A percentile compares a stretch with the other conserved stretches of the same genome.
phyloP scores from a whole-genome alignment of 1,284 basidiomycete genomes.

The Retiboletus flavoniger region DNA sequence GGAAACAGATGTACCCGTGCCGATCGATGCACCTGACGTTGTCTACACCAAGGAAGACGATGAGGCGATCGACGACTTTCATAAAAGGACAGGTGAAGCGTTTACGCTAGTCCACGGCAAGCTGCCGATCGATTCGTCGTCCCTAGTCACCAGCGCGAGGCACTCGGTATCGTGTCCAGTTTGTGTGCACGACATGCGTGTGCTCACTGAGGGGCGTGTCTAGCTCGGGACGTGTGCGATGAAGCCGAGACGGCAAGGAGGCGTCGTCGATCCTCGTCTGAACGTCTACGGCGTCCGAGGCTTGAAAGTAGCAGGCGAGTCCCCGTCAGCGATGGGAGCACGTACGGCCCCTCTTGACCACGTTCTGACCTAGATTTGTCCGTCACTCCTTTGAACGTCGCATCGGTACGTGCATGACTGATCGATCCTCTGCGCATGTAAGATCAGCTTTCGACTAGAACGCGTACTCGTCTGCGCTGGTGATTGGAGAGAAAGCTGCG shows the following conservation, averaged over 20 bases:
- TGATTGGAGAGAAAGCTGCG: conserved; percentile 30
- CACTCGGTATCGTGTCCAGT: conserved; percentile 47
- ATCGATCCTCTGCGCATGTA: conserved; percentile 7
- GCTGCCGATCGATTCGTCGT: too few relatives aligned
- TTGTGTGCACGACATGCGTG: not conserved
- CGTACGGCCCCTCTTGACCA: not conserved
- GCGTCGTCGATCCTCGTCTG: not conserved
- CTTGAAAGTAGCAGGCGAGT: conserved; percentile 54
- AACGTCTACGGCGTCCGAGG: conserved; percentile 18
- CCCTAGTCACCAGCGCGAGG: conserved; percentile 41
- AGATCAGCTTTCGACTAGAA: conserved; percentile 15
- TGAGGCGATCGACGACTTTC: conserved; percentile 48
- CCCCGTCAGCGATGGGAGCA: not conserved
- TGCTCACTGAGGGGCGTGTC: not conserved
- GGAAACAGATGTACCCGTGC: conserved; percentile 36
- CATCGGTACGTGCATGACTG: conserved; percentile 18
- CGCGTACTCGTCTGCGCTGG: conserved; percentile 24
- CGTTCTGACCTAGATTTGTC: conserved; percentile 33
- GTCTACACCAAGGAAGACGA: conserved; percentile 59
- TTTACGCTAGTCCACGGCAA: not conserved
- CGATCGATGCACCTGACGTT: conserved; percentile 45
- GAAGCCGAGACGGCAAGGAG: not conserved
- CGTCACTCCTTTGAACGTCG: conserved; percentile 36
- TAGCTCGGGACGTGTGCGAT: conserved; percentile 60
- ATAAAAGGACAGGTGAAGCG: conserved; percentile 31